A percentile compares a stretch with the other conserved stretches of the same genome.
Evolutionary conservation across 2,329 filamentous ascomycete genomes (phyloP).

Genomic region (Colletotrichum trifolii): DNA sequence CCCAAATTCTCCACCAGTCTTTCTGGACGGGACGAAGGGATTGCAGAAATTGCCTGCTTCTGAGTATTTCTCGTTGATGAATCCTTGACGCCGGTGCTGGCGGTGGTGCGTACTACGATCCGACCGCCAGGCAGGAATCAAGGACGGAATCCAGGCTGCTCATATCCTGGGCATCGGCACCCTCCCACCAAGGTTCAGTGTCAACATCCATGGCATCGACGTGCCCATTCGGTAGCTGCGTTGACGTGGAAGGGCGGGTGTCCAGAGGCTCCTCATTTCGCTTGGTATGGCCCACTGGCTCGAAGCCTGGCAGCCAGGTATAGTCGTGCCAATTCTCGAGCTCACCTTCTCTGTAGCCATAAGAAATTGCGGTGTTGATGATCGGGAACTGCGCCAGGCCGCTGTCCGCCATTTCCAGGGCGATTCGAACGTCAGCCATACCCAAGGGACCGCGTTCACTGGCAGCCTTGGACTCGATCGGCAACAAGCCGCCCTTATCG

Average conservation of each 20-base stretch:
- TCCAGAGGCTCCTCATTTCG: constrained; percentile 42
- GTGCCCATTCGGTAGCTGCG: constrained; percentile 60
- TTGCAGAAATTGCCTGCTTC: constrained; percentile 25
- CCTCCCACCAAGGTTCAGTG: constrained; percentile 69
- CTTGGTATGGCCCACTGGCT: constrained; percentile 21
- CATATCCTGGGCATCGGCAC: constrained; percentile 63
- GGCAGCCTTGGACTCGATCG: constrained; percentile 82
- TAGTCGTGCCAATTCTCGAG: constrained; percentile 75
- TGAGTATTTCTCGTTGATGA: constrained; percentile 17
- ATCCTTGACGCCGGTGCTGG: constrained; percentile 12
- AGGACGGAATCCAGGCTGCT: constrained; percentile 66
- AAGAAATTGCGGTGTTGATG: constrained; percentile 75
- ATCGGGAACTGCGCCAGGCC: constrained; percentile 83
- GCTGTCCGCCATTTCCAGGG: constrained; percentile 79
- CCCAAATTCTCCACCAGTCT: constrained; percentile 27
- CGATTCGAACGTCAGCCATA: constrained; percentile 81
- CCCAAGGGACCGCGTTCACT: constrained; percentile 77
- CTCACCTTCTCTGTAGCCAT: constrained; percentile 80
- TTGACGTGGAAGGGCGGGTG: constrained; percentile 44
- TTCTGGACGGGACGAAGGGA: constrained; percentile 15
- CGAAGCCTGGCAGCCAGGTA: constrained; percentile 56
- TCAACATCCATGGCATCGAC: constrained; percentile 71
- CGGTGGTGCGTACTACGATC: constrained; percentile 42
- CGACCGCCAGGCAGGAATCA: constrained; percentile 65
- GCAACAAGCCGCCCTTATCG: constrained; percentile 81